These are phyloP conservation scores for Fusarium sulawesiense DNA, from an alignment of 2,329 filamentous ascomycete species.

Conservation along the genomic window DNA sequence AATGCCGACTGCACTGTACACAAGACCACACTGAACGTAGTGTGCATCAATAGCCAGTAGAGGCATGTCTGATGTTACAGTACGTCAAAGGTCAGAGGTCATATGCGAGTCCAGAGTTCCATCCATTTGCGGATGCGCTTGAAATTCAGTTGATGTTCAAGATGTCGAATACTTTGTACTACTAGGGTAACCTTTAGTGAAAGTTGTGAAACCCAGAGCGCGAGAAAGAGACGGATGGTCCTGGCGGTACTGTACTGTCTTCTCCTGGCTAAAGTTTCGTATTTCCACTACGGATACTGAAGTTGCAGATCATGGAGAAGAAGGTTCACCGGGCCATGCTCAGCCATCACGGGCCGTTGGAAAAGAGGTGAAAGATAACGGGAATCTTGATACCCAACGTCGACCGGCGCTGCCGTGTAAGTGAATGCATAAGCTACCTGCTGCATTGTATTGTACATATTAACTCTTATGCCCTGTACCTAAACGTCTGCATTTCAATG, in stretches of 20 bases:
- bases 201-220: slow-evolving; percentile 18
- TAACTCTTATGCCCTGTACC: background rate
- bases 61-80: slow-evolving; percentile 3
- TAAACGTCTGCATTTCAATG: background rate
- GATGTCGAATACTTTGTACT: slow-evolving; percentile 4
- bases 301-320: slow-evolving; percentile 36
- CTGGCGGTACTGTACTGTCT: slow-evolving; percentile 7
- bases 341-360: slow-evolving; percentile 33
- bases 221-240: slow-evolving; percentile 22
- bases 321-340: slow-evolving; percentile 29
- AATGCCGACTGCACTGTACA: background rate
- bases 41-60: slow-evolving; percentile 1
- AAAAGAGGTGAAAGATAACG: slow-evolving; percentile 41
- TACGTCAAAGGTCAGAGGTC: background rate
- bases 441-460: background rate
- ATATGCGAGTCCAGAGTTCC: background rate
- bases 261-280: background rate
- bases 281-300: background rate
- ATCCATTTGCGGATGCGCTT: slow-evolving; percentile 2
- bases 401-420: slow-evolving; percentile 18
- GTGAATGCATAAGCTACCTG: slow-evolving; percentile 11
- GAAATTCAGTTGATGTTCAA: background rate
- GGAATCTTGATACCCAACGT: slow-evolving; percentile 38
- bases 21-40: background rate
- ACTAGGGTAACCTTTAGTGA: slow-evolving; percentile 4